Evolutionary conservation across 2,329 filamentous ascomycete genomes (phyloP).

Genomic region (Aphanoascus verrucosus): DNA sequence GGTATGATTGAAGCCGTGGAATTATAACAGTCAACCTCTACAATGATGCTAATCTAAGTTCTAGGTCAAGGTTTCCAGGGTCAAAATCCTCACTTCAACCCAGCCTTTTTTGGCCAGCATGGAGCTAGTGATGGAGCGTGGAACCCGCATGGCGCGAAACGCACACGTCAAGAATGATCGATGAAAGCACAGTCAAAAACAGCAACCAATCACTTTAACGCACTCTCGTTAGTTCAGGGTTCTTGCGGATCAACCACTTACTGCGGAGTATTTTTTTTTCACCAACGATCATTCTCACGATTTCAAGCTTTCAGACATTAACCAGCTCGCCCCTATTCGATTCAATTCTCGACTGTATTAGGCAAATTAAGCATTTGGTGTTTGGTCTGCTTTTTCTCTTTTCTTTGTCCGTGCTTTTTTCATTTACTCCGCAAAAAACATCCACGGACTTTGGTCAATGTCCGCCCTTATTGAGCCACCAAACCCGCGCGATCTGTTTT

Average conservation of each 20-base stretch:
- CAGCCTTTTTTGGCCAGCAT: conserved; percentile 56
- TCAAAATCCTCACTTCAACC: conserved; percentile 61
- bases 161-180: conserved; percentile 58
- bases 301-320: not conserved
- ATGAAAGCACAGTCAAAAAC: not conserved
- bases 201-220: not conserved
- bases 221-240: not conserved
- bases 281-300: not conserved
- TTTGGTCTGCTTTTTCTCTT: not conserved
- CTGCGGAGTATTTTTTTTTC: not conserved
- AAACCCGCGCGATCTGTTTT: not conserved
- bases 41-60: conserved; percentile 5
- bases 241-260: too few species aligned
- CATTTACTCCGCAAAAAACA: not conserved
- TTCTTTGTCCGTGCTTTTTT: not conserved
- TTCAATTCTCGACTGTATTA: conserved; percentile 13
- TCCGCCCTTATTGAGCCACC: not conserved
- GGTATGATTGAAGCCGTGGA: conserved; percentile 27
- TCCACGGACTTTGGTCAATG: not conserved
- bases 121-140: conserved; percentile 50
- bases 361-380: conserved; percentile 3
- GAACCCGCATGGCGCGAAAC: conserved; percentile 73
- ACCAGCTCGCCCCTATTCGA: not conserved
- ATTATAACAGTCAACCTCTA: conserved; percentile 12
- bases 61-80: conserved; percentile 47